A percentile compares a stretch with the other conserved stretches of the same genome.
Evolutionary conservation across 768 basidiomycete genomes (phyloP).

Genomic region (Panellus pusillus): DNA sequence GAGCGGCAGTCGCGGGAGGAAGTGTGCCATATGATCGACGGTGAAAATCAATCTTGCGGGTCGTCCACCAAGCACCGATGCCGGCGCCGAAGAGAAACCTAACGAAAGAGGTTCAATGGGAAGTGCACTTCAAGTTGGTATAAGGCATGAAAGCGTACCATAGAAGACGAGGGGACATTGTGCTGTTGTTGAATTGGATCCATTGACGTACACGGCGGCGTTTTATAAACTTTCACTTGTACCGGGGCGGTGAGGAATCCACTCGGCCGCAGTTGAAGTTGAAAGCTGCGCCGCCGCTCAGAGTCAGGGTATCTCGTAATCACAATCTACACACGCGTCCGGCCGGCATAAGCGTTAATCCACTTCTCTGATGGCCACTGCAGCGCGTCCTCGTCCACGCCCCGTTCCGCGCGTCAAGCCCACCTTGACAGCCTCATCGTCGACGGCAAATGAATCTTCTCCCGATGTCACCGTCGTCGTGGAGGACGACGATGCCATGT

Average conservation of each 20-base stretch:
- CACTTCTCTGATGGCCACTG: slow-evolving; percentile 18
- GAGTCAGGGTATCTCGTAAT: too few species aligned
- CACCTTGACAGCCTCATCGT: slow-evolving; percentile 20
- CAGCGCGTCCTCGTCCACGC: slow-evolving; percentile 49
- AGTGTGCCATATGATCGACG: slow-evolving; percentile 2
- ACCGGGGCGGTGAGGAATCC: slow-evolving; percentile 3
- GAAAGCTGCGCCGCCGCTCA: too few species aligned
- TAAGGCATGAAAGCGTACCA: too few species aligned
- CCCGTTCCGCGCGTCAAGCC: slow-evolving; percentile 46
- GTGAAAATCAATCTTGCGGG: slow-evolving; percentile 1
- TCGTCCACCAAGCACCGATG: slow-evolving; percentile 18
- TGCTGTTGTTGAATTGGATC: too few species aligned
- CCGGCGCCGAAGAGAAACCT: slow-evolving; percentile 15
- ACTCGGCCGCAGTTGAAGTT: slow-evolving; percentile 10
- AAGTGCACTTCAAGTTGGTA: too few species aligned
- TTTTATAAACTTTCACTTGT: too few species aligned
- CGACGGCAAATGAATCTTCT: slow-evolving; percentile 20
- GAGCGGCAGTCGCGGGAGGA: background rate
- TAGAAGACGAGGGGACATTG: too few species aligned
- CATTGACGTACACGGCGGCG: too few species aligned
- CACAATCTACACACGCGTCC: background rate
- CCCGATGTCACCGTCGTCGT: slow-evolving; percentile 29
- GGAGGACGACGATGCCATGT: slow-evolving; percentile 63
- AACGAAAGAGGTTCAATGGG: background rate
- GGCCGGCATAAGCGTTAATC: background rate